Evolutionary conservation across 2,329 filamentous ascomycete species (phyloP).

Genomic region (Alternaria brassicicola): DNA sequence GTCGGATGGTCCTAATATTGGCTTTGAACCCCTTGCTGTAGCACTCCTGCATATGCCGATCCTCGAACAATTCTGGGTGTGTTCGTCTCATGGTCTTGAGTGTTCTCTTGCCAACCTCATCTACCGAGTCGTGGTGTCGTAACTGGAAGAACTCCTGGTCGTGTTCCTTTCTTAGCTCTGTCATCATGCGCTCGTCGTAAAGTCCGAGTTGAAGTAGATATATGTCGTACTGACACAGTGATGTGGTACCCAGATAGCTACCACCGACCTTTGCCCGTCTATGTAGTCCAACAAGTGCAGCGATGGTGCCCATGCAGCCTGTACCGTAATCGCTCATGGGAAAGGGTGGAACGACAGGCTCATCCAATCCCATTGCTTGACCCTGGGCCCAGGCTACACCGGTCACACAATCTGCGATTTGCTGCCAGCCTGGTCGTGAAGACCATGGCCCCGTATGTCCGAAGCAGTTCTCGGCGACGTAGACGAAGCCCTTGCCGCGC

Average conservation of each 20-base stretch:
- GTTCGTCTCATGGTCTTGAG: constrained; percentile 60
- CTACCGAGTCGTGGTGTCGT: constrained; percentile 67
- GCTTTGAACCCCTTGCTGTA: constrained; percentile 54
- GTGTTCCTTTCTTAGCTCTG: constrained; percentile 56
- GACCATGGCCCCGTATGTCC: constrained; percentile 70
- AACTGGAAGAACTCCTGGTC: constrained; percentile 62
- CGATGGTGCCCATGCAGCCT: constrained; percentile 72
- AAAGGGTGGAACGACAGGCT: constrained; percentile 69
- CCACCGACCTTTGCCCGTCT: constrained; percentile 67
- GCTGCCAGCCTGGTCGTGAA: constrained; percentile 70
- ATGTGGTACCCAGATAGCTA: constrained; percentile 69
- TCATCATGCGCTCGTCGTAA: constrained; percentile 61
- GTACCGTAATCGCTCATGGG: constrained; percentile 70
- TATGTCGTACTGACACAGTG: constrained; percentile 71
- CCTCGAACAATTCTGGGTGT: constrained; percentile 62
- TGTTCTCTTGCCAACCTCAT: constrained; percentile 67
- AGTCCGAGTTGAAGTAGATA: constrained; percentile 66
- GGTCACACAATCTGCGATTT: constrained; percentile 71
- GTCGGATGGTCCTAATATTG: constrained; percentile 56
- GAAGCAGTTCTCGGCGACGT: constrained; percentile 75
- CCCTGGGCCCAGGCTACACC: constrained; percentile 68
- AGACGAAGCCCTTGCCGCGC: constrained; percentile 68
- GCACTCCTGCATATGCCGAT: constrained; percentile 56
- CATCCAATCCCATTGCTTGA: constrained; percentile 64
- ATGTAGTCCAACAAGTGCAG: constrained; percentile 68